Conservation (phyloP, 306 rosid species). For the Chamaecrista fasciculata region DNA sequence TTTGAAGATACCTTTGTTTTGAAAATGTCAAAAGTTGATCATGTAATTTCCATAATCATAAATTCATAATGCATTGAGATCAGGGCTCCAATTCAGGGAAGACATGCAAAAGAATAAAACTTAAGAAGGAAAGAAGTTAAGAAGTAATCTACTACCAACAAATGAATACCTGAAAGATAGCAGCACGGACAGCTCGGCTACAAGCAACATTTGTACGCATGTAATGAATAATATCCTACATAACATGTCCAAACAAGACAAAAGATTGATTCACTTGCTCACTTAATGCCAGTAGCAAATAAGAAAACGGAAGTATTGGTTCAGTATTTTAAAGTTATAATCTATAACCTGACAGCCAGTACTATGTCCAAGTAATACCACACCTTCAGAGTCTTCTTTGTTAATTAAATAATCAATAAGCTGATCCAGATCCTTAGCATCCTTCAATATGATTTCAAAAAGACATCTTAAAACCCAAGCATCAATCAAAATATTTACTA, state of each 20-base stretch:
- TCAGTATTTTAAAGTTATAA: conserved; percentile 34
- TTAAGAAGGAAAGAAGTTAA: background rate
- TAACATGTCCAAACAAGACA: conserved; percentile 32
- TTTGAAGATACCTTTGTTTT: background rate
- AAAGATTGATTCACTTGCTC: conserved; percentile 15
- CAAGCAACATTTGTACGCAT: conserved; percentile 91
- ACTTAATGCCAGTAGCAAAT: conserved; percentile 1
- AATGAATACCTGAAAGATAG: conserved; percentile 79
- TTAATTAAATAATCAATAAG: conserved; percentile 80
- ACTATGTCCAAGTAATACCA: conserved; percentile 91
- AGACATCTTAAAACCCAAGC: conserved; percentile 28
- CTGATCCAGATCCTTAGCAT: conserved; percentile 88
- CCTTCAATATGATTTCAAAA: conserved; percentile 52
- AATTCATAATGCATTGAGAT: background rate
- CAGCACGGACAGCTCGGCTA: conserved; percentile 95
- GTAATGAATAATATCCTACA: conserved; percentile 87
- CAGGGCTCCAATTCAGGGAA: background rate
- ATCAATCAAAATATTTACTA: conserved; percentile 24
- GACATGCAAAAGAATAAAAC: conserved; percentile 7
- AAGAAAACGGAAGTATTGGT: conserved; percentile 7
- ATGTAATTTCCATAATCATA: background rate
- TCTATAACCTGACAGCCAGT: conserved; percentile 92
- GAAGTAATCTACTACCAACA: conserved; percentile 13
- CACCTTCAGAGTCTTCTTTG: conserved; percentile 99
- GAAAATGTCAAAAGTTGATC: background rate